Conservation (phyloP, 139 green algal species). For the Raphidocelis subcapitata region DNA sequence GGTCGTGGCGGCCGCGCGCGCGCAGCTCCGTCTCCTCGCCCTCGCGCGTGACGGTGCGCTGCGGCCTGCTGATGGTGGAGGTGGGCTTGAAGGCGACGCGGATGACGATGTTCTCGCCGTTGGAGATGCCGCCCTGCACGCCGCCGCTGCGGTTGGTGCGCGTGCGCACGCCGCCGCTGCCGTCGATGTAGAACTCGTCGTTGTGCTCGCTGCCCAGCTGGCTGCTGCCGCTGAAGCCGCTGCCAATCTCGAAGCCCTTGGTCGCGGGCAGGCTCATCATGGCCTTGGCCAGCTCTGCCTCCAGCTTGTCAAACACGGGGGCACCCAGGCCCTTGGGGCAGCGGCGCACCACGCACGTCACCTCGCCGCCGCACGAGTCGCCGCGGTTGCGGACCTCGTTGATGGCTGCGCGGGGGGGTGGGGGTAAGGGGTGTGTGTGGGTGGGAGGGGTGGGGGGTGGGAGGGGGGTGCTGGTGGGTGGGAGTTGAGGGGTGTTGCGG, state of each 20-base stretch:
- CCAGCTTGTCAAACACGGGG: conserved; percentile 98
- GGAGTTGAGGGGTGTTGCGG: background rate
- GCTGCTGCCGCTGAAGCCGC: conserved; percentile 78
- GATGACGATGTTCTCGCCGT: conserved; percentile 96
- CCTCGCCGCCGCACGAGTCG: conserved; percentile 95
- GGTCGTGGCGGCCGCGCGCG: conserved; percentile 92
- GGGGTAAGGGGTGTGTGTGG: no score
- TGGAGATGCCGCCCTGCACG: conserved; percentile 86
- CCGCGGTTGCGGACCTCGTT: conserved; percentile 89
- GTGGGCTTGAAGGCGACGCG: conserved; percentile 99
- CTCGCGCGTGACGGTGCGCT: conserved; percentile 82
- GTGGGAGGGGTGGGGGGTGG: no score
- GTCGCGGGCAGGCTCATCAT: conserved; percentile 95
- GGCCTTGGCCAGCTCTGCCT: conserved; percentile 96
- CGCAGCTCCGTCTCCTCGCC: conserved; percentile 83
- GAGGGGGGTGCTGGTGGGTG: background rate
- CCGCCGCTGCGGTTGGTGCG: conserved; percentile 82
- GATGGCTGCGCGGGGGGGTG: conserved; percentile 89
- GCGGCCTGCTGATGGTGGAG: conserved; percentile 88
- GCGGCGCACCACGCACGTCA: conserved; percentile 95
- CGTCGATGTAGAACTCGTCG: conserved; percentile 92
- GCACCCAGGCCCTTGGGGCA: conserved; percentile 86
- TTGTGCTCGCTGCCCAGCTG: conserved; percentile 96
- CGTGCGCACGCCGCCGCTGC: conserved; percentile 76
- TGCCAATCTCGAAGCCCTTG: conserved; percentile 99